Conservation (phyloP, 345 rosid species). For the Melaleuca alternifolia region DNA sequence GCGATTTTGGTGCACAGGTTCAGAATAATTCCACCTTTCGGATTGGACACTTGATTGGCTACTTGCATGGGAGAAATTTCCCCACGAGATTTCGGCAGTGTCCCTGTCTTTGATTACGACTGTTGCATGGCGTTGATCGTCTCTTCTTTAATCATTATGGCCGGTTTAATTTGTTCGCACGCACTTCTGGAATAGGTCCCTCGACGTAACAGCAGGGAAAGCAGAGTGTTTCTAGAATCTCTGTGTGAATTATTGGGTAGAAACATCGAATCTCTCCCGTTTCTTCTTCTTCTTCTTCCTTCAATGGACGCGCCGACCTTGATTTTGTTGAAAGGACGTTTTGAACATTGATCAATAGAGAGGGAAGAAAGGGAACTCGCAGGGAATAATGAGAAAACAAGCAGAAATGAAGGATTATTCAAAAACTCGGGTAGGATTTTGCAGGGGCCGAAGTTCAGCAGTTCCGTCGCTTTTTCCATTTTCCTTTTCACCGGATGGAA, state of each 20-base stretch:
- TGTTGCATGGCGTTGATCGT: neutral
- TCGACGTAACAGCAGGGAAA: neutral
- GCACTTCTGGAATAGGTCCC: neutral
- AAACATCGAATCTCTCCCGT: neutral
- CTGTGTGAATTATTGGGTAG: neutral
- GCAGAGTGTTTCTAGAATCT: neutral
- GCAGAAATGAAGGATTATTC: neutral
- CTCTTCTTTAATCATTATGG: neutral
- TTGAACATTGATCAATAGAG: neutral
- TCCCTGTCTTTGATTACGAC: neutral
- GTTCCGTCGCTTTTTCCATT: neutral
- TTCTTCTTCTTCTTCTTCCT: neutral
- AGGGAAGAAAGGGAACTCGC: neutral
- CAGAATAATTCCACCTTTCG: neutral
- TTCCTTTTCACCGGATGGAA: neutral
- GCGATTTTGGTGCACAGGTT: neutral
- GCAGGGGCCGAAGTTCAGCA: neutral
- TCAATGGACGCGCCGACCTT: neutral
- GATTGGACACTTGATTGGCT: neutral
- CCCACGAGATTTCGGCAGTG: neutral
- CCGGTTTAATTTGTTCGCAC: neutral
- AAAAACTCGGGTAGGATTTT: neutral
- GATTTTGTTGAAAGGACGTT: neutral
- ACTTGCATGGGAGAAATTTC: neutral
- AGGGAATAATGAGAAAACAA: neutral